phyloP scores from a whole-genome alignment of 805 yeast genomes.

The Pichia deserticola region DNA sequence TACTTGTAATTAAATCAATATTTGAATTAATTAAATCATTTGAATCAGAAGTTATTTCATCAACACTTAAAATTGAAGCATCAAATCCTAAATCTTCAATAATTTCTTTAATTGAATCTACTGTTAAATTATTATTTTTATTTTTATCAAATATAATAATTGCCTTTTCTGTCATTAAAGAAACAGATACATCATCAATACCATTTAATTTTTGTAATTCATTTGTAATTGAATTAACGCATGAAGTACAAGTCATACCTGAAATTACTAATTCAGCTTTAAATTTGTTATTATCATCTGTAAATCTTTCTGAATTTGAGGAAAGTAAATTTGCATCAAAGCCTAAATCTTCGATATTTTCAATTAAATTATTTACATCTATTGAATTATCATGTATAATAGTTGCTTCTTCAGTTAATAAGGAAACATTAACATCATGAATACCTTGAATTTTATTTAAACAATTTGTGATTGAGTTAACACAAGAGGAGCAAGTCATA shows the following conservation, averaged over 20 bases:
- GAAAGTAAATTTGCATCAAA: conserved; percentile 34
- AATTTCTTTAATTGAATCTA: conserved; percentile 30
- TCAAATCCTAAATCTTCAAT: conserved; percentile 46
- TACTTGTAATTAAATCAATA: conserved; percentile 12
- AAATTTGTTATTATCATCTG: background rate
- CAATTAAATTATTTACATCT: conserved; percentile 31
- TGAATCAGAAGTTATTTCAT: conserved; percentile 2
- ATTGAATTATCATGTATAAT: conserved; percentile 39
- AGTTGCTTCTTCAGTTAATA: conserved; percentile 67
- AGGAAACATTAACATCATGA: conserved; percentile 50
- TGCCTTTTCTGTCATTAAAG: conserved; percentile 68
- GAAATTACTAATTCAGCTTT: conserved; percentile 37
- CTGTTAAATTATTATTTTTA: conserved; percentile 14
- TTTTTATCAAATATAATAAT: conserved; percentile 38
- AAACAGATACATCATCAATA: conserved; percentile 40
- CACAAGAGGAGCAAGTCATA: conserved; percentile 91
- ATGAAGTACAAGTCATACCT: conserved; percentile 69
- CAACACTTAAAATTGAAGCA: conserved; percentile 36
- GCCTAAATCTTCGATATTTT: conserved; percentile 68
- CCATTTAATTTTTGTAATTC: conserved; percentile 34
- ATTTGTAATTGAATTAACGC: conserved; percentile 49
- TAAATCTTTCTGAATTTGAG: background rate
- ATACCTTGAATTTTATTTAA: conserved; percentile 18
- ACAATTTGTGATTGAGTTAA: conserved; percentile 48
- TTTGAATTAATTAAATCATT: background rate